phyloP scores from a whole-genome alignment of 2,329 filamentous ascomycete genomes.

The Xylaria sp. region DNA sequence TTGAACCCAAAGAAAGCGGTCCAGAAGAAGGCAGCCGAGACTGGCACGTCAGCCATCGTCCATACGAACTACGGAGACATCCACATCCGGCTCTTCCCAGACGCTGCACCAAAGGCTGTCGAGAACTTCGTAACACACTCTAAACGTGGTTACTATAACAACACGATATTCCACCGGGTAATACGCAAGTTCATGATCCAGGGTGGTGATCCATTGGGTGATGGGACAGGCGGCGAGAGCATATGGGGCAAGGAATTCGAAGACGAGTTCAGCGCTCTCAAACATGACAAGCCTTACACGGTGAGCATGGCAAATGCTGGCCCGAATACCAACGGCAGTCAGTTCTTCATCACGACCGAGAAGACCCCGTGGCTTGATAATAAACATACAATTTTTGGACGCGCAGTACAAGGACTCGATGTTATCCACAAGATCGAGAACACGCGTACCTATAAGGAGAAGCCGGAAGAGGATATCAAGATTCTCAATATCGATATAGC shows the following conservation, averaged over 20 bases:
- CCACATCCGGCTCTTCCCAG: constrained; percentile 87
- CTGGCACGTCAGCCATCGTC: constrained; percentile 77
- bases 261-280: constrained; percentile 89
- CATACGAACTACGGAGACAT: constrained; percentile 97
- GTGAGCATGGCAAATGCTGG: constrained; percentile 98
- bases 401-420: constrained; percentile 87
- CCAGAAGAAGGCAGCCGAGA: constrained; percentile 67
- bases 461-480: constrained; percentile 95
- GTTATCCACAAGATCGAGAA: constrained; percentile 97
- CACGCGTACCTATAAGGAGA: constrained; percentile 81
- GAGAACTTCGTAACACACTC: constrained; percentile 97
- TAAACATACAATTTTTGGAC: constrained; percentile 95
- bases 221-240: constrained; percentile 86
- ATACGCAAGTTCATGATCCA: constrained; percentile 99
- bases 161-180: constrained; percentile 94
- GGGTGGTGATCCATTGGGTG: constrained; percentile 79
- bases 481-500: constrained; percentile 81
- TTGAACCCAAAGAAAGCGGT: constrained; percentile 59
- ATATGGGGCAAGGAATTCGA: constrained; percentile 93
- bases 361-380: constrained; percentile 95
- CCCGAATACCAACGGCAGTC: constrained; percentile 90
- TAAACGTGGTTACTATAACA: constrained; percentile 92
- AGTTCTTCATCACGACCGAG: constrained; percentile 98
- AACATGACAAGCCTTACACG: constrained; percentile 95
- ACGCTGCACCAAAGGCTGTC: constrained; percentile 89